Evolutionary conservation across 495 filamentous ascomycete genomes (phyloP).

Genomic region (Penicillium fimorum): DNA sequence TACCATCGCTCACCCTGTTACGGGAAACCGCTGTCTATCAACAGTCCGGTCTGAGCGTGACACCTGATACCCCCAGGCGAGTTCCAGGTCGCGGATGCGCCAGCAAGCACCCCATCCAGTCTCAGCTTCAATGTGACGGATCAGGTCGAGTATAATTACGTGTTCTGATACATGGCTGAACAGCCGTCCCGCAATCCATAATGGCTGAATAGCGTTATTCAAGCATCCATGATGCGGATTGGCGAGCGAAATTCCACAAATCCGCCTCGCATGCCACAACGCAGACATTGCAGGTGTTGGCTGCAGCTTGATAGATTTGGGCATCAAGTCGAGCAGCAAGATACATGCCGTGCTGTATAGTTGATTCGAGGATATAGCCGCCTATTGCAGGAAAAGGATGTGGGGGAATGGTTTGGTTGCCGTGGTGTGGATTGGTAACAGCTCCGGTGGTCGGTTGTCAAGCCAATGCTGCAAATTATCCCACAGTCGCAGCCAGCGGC

Average conservation of each 20-base stretch:
- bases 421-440: slow-evolving; percentile 37
- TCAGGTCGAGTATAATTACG: slow-evolving; percentile 38
- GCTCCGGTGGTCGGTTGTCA: slow-evolving; percentile 36
- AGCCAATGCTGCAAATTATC: slow-evolving; percentile 44
- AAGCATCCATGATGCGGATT: slow-evolving; percentile 49
- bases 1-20: slow-evolving; percentile 7
- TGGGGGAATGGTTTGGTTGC: slow-evolving; percentile 40
- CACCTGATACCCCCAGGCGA: slow-evolving; percentile 44
- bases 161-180: slow-evolving; percentile 49
- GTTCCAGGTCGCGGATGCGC: slow-evolving; percentile 45
- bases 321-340: slow-evolving; percentile 41
- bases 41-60: slow-evolving; percentile 11
- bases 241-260: slow-evolving; percentile 48
- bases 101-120: slow-evolving; percentile 49
- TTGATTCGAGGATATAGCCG: slow-evolving; percentile 51
- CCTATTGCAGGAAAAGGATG: slow-evolving; percentile 46
- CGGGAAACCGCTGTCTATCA: slow-evolving; percentile 7
- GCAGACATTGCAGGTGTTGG: slow-evolving; percentile 25
- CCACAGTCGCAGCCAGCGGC: slow-evolving; percentile 42
- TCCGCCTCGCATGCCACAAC: slow-evolving; percentile 49
- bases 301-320: slow-evolving; percentile 32
- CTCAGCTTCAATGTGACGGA: slow-evolving; percentile 41
- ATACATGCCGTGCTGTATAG: slow-evolving; percentile 49
- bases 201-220: slow-evolving; percentile 50
- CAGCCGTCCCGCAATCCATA: slow-evolving; percentile 48